Conservation (phyloP, 495 filamentous ascomycete species). For the Monascus purpureus region DNA sequence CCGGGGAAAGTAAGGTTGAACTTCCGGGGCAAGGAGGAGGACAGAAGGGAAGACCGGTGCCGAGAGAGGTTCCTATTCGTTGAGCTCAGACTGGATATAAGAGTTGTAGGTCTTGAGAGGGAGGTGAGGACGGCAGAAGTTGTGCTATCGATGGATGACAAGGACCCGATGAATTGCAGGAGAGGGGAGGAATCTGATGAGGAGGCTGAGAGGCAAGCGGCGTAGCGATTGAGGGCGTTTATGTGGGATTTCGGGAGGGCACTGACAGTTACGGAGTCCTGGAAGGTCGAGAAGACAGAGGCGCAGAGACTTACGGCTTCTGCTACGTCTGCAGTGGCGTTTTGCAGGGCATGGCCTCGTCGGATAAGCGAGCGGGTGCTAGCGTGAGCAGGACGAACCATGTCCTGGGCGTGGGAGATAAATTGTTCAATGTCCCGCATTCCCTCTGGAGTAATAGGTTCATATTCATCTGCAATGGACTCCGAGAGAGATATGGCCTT, state of each 20-base stretch:
- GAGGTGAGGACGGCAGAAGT: constrained; percentile 67
- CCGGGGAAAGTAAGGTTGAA: constrained; percentile 37
- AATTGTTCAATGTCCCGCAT: constrained; percentile 90
- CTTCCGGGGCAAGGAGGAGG: constrained; percentile 32
- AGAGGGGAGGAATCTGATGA: constrained; percentile 58
- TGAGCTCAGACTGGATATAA: constrained; percentile 56
- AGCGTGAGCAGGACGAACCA: constrained; percentile 68
- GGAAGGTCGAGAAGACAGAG: constrained; percentile 34
- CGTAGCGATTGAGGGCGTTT: constrained; percentile 58
- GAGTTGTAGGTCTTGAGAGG: constrained; percentile 63
- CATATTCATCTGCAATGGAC: constrained; percentile 73
- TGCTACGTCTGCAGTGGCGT: constrained; percentile 43
- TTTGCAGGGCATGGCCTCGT: constrained; percentile 19
- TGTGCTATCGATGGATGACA: constrained; percentile 64
- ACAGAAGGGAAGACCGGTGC: constrained; percentile 52
- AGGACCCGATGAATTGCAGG: constrained; percentile 53
- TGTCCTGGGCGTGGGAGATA: constrained; percentile 74
- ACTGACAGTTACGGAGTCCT: constrained; percentile 21
- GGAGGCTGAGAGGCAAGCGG: constrained; percentile 47
- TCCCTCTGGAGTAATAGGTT: constrained; percentile 56
- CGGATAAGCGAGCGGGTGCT: constrained; percentile 70
- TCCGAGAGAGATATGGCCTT: constrained; percentile 77
- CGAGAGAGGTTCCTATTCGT: constrained; percentile 59
- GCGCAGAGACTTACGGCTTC: constrained; percentile 51
- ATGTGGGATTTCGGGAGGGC: constrained; percentile 51